A percentile compares a stretch with the other conserved stretches of the same genome.
Conservation (phyloP, 805 yeast genomes). For the Starmerella potacharoeniae region DNA sequence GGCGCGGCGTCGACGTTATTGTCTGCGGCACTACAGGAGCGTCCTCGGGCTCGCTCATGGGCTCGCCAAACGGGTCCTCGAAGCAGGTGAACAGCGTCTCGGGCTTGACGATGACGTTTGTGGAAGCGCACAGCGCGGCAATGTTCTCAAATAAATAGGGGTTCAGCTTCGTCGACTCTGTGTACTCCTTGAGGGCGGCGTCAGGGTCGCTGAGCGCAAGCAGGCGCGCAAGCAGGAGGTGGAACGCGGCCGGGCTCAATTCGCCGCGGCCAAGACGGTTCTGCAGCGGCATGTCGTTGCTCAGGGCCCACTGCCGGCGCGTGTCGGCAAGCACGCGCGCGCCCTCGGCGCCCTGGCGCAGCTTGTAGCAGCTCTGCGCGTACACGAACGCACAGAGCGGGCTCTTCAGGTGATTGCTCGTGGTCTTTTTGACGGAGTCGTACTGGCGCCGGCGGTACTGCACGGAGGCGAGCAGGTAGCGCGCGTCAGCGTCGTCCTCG, state of each 20-base stretch:
- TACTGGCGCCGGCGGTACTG: slow-evolving; percentile 47
- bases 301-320: slow-evolving; percentile 13
- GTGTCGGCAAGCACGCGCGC: slow-evolving; percentile 36
- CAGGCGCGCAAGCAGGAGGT: slow-evolving; percentile 58
- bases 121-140: slow-evolving; percentile 53
- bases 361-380: slow-evolving; percentile 52
- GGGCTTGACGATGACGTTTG: slow-evolving; percentile 56
- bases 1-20: slow-evolving; percentile 18
- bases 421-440: slow-evolving; percentile 35
- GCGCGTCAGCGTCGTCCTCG: slow-evolving; percentile 44
- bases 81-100: slow-evolving; percentile 28
- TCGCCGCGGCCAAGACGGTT: slow-evolving; percentile 15
- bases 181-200: slow-evolving; percentile 53
- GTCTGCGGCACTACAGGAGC: slow-evolving; percentile 2
- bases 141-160: slow-evolving; percentile 84
- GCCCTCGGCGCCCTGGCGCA: slow-evolving; percentile 52
- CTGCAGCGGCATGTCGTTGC: slow-evolving; percentile 12
- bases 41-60: neutral
- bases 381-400: slow-evolving; percentile 67
- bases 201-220: slow-evolving; percentile 44
- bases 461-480: slow-evolving; percentile 60
- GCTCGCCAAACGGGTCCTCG: slow-evolving; percentile 12
- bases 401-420: slow-evolving; percentile 41
- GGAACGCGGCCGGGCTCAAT: slow-evolving; percentile 43
- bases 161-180: slow-evolving; percentile 57